Evolutionary conservation across 2,329 filamentous ascomycete genomes (phyloP), one percentile per base, ranked within the genome.

Genomic region (Cylindrodendrum hubeiense): DNA sequence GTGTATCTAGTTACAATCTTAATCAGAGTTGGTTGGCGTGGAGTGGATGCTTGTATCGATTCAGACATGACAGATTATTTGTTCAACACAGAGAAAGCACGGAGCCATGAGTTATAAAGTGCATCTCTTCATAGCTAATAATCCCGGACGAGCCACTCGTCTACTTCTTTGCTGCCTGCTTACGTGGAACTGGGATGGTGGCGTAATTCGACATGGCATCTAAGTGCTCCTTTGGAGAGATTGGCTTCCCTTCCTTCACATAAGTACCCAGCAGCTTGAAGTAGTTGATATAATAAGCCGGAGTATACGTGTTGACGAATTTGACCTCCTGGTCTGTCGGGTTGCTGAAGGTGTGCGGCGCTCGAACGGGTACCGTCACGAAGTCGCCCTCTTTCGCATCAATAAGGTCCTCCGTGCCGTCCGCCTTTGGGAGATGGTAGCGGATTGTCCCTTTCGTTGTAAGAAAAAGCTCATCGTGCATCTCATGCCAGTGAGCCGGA

Each of bases 161-260:
- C 41, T 44, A 44, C 44, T 63, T 58, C 41, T 63, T 63, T 24
- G 53, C 28, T 12, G 49, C n/a, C 22, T 63, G 39, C 60, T 63
- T 63, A 17, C 19, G 30, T 1, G 49, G 53, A 6, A 63, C 60
- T 21, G 46, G 60, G 13, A 63, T 47, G 6, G 60, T 63, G 15
- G 60, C 60, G 26, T 63, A 63, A 34, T 63, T 63, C 3, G 60
- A 49, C 60, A 63, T 63, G 10, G 60, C 60, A 58, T 63, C 60
- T 30, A 63, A 34, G n/a, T 63, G 60, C 30, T 63, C 60, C 54
- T 63, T 63, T 51, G 37, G 34, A 3, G 60, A 63, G 24, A 63
- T 63, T 17, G 60, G 60, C n/a, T 47, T 58, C 12, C 60, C 60
- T 37, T 58, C 60, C 41, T 63, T 33, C 17, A 63, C 60, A 34